A percentile compares a stretch with the other conserved stretches of the same genome.
phyloP scores from a whole-genome alignment of 768 basidiomycete genomes.

The Termitomyces heimii region DNA sequence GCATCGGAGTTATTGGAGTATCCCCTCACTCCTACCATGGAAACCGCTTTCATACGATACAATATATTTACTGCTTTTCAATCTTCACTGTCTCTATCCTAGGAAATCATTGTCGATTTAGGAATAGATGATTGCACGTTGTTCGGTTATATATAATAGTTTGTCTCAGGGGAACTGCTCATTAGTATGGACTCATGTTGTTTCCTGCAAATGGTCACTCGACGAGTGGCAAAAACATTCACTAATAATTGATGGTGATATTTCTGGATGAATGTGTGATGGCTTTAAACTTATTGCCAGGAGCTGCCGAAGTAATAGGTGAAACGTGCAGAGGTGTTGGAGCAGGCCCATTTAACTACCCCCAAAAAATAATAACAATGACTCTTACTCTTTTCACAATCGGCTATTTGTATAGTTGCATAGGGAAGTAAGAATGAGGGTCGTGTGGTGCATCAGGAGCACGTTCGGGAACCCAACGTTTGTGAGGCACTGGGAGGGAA shows the following conservation, averaged over 20 bases:
- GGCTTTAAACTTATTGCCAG: not conserved
- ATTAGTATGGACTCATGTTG: not conserved
- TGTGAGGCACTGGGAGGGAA: slow-evolving; percentile 56
- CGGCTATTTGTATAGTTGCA: slow-evolving; percentile 55
- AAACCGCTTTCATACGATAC: not conserved
- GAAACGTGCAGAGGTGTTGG: not conserved
- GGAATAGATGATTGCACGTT: not conserved
- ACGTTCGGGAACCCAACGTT: slow-evolving; percentile 68
- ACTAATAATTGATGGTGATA: not conserved
- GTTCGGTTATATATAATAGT: not conserved
- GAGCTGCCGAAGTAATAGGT: not conserved
- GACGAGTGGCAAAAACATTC: not conserved
- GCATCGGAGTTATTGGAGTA: not conserved
- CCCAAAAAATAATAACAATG: not conserved
- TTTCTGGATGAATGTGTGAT: not conserved
- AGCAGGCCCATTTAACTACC: not conserved
- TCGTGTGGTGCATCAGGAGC: slow-evolving; percentile 81
- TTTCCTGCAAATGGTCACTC: no score
- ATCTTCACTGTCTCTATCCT: not conserved
- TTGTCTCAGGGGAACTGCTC: not conserved
- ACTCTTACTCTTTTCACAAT: not conserved
- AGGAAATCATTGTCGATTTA: not conserved
- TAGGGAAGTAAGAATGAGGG: slow-evolving; percentile 78
- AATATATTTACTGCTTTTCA: not conserved
- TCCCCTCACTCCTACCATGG: no score